A percentile compares a stretch with the other conserved stretches of the same genome.
These are phyloP conservation scores for Farysia itapuensis DNA, from an alignment of 1,284 basidiomycete genomes.

Conservation along the genomic window DNA sequence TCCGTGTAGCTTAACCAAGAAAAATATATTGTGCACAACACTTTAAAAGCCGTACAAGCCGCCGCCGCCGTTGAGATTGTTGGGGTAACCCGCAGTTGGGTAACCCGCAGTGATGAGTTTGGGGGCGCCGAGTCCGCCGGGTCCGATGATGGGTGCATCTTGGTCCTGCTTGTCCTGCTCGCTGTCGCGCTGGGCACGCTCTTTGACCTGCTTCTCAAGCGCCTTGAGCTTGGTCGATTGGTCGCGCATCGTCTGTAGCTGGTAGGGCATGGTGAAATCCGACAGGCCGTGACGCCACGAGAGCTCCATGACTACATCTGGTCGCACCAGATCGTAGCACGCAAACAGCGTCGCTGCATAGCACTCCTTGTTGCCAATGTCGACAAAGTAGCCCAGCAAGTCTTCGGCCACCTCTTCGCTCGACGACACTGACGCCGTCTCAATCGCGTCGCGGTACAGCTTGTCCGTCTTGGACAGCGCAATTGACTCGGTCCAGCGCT, in stretches of 20 bases:
- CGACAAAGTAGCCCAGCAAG: slow-evolving; percentile 78
- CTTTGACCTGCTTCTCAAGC: slow-evolving; percentile 80
- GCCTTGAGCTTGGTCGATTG: slow-evolving; percentile 55
- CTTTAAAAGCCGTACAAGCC: too few relatives aligned
- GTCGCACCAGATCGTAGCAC: slow-evolving; percentile 86
- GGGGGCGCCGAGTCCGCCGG: slow-evolving; percentile 32
- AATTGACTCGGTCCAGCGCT: slow-evolving; percentile 91
- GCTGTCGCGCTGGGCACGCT: slow-evolving; percentile 71
- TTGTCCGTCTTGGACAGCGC: slow-evolving; percentile 92
- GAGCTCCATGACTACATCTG: slow-evolving; percentile 89
- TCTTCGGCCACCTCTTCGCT: slow-evolving; percentile 88
- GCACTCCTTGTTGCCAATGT: slow-evolving; percentile 97
- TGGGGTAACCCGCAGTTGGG: slow-evolving; percentile 5
- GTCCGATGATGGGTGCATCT: slow-evolving; percentile 39
- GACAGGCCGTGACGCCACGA: slow-evolving; percentile 92
- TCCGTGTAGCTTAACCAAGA: slow-evolving; percentile 15
- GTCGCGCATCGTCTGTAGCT: slow-evolving; percentile 73
- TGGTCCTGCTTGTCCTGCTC: slow-evolving; percentile 78
- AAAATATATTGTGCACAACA: too few relatives aligned
- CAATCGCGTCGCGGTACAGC: slow-evolving; percentile 91
- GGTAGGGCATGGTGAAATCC: slow-evolving; percentile 95
- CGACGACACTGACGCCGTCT: slow-evolving; percentile 82
- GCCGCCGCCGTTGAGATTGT: slow-evolving; percentile 37
- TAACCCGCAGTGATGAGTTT: slow-evolving; percentile 42
- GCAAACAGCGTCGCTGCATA: slow-evolving; percentile 86